Evolutionary conservation across 345 rosid genomes (phyloP).

Genomic region (Turritis glabra): DNA sequence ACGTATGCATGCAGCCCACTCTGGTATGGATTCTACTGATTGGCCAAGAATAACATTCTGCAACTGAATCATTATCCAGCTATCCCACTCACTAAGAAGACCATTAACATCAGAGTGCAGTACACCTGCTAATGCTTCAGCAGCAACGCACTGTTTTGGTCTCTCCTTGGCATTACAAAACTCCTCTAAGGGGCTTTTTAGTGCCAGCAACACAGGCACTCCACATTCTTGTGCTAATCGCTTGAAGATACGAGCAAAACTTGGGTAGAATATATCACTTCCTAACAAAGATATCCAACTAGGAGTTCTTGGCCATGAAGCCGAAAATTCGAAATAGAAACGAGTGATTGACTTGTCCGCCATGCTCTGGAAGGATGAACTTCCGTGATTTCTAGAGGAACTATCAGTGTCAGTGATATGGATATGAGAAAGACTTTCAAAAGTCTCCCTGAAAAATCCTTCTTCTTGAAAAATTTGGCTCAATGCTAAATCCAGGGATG

Average conservation of each 20-base stretch:
- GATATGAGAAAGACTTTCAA: constrained; percentile 91
- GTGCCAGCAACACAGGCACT: constrained; percentile 66
- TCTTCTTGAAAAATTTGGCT: constrained; percentile 81
- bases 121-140: constrained; percentile 93
- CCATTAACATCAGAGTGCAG: constrained; percentile 92
- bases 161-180: constrained; percentile 89
- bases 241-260: constrained; percentile 94
- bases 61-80: constrained; percentile 86
- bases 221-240: constrained; percentile 96
- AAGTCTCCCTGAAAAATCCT: constrained; percentile 86
- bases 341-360: constrained; percentile 95
- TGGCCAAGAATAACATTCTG: constrained; percentile 80
- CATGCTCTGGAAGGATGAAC: constrained; percentile 81
- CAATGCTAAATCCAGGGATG: constrained; percentile 81
- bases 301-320: constrained; percentile 99
- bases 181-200: constrained; percentile 75
- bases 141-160: constrained; percentile 98
- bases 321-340: constrained; percentile 91
- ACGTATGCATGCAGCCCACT: constrained; percentile 98
- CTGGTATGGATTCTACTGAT: constrained; percentile 91
- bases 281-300: constrained; percentile 95
- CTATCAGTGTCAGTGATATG: constrained; percentile 81
- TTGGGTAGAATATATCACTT: constrained; percentile 85
- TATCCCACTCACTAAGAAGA: constrained; percentile 78
- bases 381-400: constrained; percentile 73